phyloP scores from a whole-genome alignment of 768 basidiomycete species.

The Leccinum disarticulatum region DNA sequence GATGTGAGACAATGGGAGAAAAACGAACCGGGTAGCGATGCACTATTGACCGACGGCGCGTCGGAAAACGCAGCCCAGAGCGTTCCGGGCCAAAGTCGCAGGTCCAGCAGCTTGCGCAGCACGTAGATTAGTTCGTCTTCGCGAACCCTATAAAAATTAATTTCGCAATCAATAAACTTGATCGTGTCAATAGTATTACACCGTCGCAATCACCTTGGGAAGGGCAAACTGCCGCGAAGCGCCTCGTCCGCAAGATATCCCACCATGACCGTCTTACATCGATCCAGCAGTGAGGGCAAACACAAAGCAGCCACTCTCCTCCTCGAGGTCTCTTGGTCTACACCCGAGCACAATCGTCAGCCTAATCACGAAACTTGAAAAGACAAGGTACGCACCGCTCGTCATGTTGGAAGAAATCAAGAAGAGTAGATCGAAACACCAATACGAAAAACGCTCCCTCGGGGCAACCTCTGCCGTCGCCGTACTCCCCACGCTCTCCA shows the following conservation, averaged over 20 bases:
- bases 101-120: constrained; percentile 67
- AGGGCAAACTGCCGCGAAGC: constrained; percentile 84
- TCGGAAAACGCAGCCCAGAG: constrained; percentile 75
- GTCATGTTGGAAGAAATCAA: constrained; percentile 69
- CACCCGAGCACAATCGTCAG: not conserved
- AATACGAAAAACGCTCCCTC: constrained; percentile 86
- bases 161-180: not conserved
- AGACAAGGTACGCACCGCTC: constrained; percentile 43
- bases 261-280: constrained; percentile 68
- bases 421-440: constrained; percentile 89
- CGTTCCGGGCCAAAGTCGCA: constrained; percentile 74
- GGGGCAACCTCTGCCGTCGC: constrained; percentile 55
- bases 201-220: constrained; percentile 60
- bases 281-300: constrained; percentile 68
- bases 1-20: not conserved
- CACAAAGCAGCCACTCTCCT: constrained; percentile 71
- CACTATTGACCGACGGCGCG: constrained; percentile 54
- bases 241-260: constrained; percentile 83
- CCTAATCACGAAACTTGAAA: not conserved
- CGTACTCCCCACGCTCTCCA: constrained; percentile 57
- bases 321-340: constrained; percentile 62
- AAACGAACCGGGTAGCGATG: constrained; percentile 58
- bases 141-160: constrained; percentile 58
- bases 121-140: constrained; percentile 91
- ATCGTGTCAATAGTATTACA: not conserved